These are phyloP conservation scores for Fusarium scirpi DNA, from an alignment of 2,329 filamentous ascomycete genomes.

Conservation along the genomic window DNA sequence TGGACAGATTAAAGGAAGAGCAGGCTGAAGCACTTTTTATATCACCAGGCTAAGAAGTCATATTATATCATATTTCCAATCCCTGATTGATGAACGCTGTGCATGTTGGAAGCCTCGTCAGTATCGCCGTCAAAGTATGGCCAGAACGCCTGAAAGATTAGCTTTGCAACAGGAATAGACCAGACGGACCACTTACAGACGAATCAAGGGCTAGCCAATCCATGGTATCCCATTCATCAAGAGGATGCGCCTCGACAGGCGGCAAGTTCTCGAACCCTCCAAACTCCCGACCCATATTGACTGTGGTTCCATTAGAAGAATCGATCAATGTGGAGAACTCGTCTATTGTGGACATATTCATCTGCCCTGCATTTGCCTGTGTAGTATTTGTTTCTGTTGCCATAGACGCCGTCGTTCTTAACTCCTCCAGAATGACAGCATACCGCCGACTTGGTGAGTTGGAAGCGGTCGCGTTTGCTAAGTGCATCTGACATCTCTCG, in stretches of 20 bases:
- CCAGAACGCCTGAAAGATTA: neutral
- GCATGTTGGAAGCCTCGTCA: neutral
- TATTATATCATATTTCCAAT: too few relatives aligned
- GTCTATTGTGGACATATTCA: neutral
- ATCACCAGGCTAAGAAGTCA: too few relatives aligned
- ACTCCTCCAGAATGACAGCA: conserved; percentile 36
- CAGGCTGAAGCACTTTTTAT: too few relatives aligned
- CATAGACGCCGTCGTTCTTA: conserved; percentile 13
- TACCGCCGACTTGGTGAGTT: conserved; percentile 40
- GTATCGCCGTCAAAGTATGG: neutral
- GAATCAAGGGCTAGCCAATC: conserved; percentile 39
- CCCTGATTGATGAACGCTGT: neutral
- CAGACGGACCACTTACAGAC: conserved; percentile 20
- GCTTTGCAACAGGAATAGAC: neutral
- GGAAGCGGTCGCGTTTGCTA: conserved; percentile 30
- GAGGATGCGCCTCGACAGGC: conserved; percentile 11
- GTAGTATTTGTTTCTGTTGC: neutral
- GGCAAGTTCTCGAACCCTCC: neutral
- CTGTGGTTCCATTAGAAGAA: neutral
- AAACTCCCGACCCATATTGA: neutral
- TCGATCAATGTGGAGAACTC: neutral
- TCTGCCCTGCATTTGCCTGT: neutral
- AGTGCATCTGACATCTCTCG: conserved; percentile 39
- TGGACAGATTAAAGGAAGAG: too few relatives aligned
- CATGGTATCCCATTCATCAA: conserved; percentile 34